Evolutionary conservation across 2,329 filamentous ascomycete genomes (phyloP), one percentile per base, ranked within the genome.

Genomic region (Botrytis elliptica): DNA sequence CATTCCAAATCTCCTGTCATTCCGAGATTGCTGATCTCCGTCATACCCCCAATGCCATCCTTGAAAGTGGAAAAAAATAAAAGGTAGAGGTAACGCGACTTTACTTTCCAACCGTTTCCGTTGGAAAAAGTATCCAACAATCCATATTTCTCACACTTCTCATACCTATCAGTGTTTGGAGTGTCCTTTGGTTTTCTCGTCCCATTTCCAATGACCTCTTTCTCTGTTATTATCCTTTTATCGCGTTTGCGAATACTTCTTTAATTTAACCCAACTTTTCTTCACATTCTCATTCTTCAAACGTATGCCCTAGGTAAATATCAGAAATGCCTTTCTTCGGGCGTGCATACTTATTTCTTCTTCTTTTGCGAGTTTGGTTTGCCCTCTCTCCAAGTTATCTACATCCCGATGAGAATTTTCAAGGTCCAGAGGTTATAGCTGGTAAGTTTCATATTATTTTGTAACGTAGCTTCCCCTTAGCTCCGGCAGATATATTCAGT

Each of bases 391-490:
- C 96, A 74, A 98, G 95, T 86, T 99, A 99, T 83, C 89, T 99
- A 65, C 96, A 99, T 83, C 96, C 96, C 8, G 96, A 99, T 85
- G 96, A 99, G 87, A 96, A 98, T 86, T 99, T 99, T 81, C 96
- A 99, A 85, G 96, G 96, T 52, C 96, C 96, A 25, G 96, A 99
- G 85, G 92, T 98, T 77, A 96, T 98, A 81, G 95, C 95, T 80
- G 95, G 95, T 98, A 89, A 78, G 91, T 85, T 40, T n/a, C 55
- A 67, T 4, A 63, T 44, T 62, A 49, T 69, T 40, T 46, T 25
- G 38, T 46, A 14, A 9, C 29, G 52, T 9, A 57, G 66, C 60
- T 70, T 60, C 46, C 46, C 9, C 29, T 59, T 18, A 38, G 46
- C 57, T 60, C 64, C 68, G 67, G 42, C 71, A 46, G 40, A 63